Conservation (phyloP, 371 early-diverging fungal genomes). For the Rhizopus sp. region DNA sequence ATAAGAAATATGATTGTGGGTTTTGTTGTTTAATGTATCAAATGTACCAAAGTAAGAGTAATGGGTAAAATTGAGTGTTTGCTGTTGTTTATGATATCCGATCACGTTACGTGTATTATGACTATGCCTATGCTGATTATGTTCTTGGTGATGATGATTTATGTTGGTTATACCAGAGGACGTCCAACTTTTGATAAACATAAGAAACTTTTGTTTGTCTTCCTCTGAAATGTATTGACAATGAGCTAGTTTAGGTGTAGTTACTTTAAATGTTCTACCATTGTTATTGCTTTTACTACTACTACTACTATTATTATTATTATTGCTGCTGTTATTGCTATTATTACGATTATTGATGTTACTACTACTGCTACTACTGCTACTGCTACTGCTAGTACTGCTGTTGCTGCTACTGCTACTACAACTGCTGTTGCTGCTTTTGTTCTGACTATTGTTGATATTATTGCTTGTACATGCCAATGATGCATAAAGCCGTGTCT, state of each 20-base stretch:
- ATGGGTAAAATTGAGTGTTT: neutral
- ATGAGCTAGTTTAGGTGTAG: slow-evolving; percentile 1
- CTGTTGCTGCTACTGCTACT: neutral
- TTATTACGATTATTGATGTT: neutral
- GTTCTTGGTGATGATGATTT: too few species aligned
- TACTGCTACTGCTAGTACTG: neutral
- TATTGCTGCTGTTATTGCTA: neutral
- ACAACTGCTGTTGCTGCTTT: neutral
- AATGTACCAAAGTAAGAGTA: slow-evolving; percentile 3
- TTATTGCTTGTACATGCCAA: neutral
- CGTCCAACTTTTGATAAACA: slow-evolving; percentile 24
- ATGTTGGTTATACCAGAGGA: slow-evolving; percentile 5
- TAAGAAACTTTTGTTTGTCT: slow-evolving; percentile 20
- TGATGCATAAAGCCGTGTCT: neutral
- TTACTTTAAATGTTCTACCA: slow-evolving; percentile 1
- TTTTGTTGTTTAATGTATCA: neutral
- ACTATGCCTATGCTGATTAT: too few species aligned
- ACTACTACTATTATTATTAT: slow-evolving; percentile 3
- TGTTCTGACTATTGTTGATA: neutral
- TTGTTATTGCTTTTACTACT: neutral
- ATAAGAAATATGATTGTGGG: slow-evolving; percentile 9
- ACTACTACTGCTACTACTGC: neutral
- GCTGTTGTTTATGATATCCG: neutral
- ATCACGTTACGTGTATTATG: neutral
- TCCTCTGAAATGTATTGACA: slow-evolving; percentile 11